Conservation (phyloP, 2,329 filamentous ascomycete genomes). For the Epichloe brachyelytri region DNA sequence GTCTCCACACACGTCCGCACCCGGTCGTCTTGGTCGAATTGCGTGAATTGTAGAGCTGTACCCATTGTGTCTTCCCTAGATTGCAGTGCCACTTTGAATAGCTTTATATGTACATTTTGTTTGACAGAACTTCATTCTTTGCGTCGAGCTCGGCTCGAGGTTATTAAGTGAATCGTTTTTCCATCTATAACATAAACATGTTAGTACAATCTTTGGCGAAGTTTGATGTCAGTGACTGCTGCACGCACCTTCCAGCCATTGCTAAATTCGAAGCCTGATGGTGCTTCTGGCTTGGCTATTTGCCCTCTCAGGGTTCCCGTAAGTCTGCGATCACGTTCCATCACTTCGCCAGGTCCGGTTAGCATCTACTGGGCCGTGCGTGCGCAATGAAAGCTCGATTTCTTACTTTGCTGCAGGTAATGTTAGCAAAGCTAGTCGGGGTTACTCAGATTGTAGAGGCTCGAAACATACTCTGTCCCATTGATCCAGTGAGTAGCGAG, state of each 20-base stretch:
- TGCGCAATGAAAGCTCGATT: neutral
- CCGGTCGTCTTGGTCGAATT: neutral
- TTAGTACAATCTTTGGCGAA: slow-evolving; percentile 1
- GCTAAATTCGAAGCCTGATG: slow-evolving; percentile 47
- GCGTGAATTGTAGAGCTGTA: neutral
- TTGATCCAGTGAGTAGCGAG: slow-evolving; percentile 46
- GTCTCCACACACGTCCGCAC: neutral
- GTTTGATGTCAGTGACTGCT: neutral
- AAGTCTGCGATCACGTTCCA: slow-evolving; percentile 49
- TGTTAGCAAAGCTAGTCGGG: slow-evolving; percentile 14
- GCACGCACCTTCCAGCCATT: slow-evolving; percentile 48
- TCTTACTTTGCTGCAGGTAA: slow-evolving; percentile 40
- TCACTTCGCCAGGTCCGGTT: slow-evolving; percentile 35
- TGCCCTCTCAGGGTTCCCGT: slow-evolving; percentile 48
- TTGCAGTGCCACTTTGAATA: neutral
- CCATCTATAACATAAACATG: slow-evolving; percentile 27
- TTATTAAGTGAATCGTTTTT: slow-evolving; percentile 36
- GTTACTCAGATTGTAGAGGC: neutral
- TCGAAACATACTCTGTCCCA: slow-evolving; percentile 45
- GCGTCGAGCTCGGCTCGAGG: neutral
- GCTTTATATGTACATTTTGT: slow-evolving; percentile 8
- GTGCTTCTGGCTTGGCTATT: slow-evolving; percentile 39
- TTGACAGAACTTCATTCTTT: neutral
- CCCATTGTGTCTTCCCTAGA: neutral
- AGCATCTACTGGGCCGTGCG: slow-evolving; percentile 5